Evolutionary conservation across 2,329 filamentous ascomycete genomes (phyloP).

Genomic region (Emmonsia crescens): DNA sequence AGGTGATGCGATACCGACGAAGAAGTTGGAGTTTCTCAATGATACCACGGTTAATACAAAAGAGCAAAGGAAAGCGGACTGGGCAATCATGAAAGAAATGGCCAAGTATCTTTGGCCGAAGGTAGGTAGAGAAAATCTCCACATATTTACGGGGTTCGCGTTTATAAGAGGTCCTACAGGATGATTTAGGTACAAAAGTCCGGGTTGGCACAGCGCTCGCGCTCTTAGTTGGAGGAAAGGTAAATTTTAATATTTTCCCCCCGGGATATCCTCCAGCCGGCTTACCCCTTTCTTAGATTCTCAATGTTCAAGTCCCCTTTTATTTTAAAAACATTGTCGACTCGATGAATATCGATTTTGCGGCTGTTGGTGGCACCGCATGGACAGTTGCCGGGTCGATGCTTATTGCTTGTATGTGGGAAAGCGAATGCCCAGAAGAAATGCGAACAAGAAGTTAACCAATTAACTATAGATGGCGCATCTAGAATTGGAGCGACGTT

Average conservation of each 20-base stretch:
- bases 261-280: constrained; percentile 10
- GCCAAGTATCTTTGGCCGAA: constrained; percentile 92
- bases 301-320: constrained; percentile 97
- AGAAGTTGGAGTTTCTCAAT: constrained; percentile 49
- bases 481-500: constrained; percentile 80
- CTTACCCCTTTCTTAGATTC: constrained; percentile 38
- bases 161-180: constrained; percentile 28
- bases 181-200: constrained; percentile 68
- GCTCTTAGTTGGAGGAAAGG: constrained; percentile 79
- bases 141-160: background rate
- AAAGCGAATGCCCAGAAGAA: background rate
- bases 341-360: constrained; percentile 91
- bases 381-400: constrained; percentile 82
- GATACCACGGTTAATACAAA: constrained; percentile 58
- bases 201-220: constrained; percentile 77
- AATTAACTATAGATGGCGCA: constrained; percentile 51
- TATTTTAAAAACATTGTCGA: constrained; percentile 99
- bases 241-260: constrained; percentile 21
- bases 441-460: background rate
- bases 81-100: constrained; percentile 99
- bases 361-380: constrained; percentile 75
- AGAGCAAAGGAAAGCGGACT: constrained; percentile 92
- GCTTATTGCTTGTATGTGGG: constrained; percentile 65
- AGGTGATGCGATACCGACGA: constrained; percentile 20
- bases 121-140: constrained; percentile 22